Percentiles rank a stretch among this genome's conserved stretches.
Evolutionary conservation across 1,284 basidiomycete genomes (phyloP).

Genomic region (Pseudozyma thailandica): DNA sequence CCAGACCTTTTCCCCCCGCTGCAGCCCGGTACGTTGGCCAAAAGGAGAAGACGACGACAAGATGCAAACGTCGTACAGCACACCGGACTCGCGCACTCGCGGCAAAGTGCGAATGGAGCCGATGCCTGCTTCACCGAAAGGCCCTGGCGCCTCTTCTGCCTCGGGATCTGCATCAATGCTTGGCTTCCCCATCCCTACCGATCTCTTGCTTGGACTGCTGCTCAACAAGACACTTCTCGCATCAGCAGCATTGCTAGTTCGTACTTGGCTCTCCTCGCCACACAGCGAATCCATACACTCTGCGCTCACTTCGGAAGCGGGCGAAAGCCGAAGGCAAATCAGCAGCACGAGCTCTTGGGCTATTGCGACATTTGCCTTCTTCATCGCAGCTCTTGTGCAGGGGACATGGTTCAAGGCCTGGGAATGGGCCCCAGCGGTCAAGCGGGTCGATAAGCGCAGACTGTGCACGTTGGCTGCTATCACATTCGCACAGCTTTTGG

Average conservation of each 20-base stretch:
- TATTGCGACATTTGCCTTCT: constrained; percentile 52
- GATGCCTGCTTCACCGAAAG: constrained; percentile 5
- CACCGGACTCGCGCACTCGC: constrained; percentile 39
- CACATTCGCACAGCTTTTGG: constrained; percentile 52
- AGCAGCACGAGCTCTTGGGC: constrained; percentile 55
- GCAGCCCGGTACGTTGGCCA: not conserved
- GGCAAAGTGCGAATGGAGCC: constrained; percentile 41
- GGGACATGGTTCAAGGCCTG: constrained; percentile 57
- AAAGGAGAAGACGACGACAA: constrained; percentile 2
- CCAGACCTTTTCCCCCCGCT: not conserved
- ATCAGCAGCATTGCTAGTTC: constrained; percentile 59
- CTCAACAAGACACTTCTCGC: constrained; percentile 66
- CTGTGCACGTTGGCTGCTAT: constrained; percentile 50
- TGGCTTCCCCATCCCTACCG: constrained; percentile 58
- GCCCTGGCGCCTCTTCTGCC: not conserved
- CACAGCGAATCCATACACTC: constrained; percentile 51
- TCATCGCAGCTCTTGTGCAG: constrained; percentile 56
- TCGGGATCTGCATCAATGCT: constrained; percentile 21
- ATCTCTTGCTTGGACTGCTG: constrained; percentile 62
- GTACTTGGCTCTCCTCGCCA: constrained; percentile 60
- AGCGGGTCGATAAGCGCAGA: constrained; percentile 39
- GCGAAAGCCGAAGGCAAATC: not conserved
- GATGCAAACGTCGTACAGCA: constrained; percentile 28
- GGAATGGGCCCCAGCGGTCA: constrained; percentile 56
- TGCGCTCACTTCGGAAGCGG: not conserved